phyloP scores from a whole-genome alignment of 805 yeast genomes.

The Cyberlindnera americana region DNA sequence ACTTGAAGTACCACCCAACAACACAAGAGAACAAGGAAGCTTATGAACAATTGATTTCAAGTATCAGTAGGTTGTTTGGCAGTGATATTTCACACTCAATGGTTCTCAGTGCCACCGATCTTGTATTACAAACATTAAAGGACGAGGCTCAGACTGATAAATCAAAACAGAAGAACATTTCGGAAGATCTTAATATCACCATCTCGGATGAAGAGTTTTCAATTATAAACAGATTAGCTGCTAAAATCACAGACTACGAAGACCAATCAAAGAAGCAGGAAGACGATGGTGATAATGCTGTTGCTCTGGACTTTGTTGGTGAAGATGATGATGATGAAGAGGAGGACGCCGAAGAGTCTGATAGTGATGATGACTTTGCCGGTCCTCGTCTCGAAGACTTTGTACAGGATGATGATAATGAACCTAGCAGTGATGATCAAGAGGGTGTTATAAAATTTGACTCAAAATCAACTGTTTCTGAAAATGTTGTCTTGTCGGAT shows the following conservation, averaged over 20 bases:
- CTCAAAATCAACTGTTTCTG: conserved; percentile 8
- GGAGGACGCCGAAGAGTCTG: conserved; percentile 27
- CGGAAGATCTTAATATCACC: conserved; percentile 39
- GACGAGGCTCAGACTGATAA: conserved; percentile 40
- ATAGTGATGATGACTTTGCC: conserved; percentile 32
- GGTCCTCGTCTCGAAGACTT: conserved; percentile 30
- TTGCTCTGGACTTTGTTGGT: conserved; percentile 29
- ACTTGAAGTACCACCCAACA: conserved; percentile 60
- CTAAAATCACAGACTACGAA: conserved; percentile 48
- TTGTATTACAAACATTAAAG: conserved; percentile 52
- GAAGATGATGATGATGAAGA: conserved; percentile 29
- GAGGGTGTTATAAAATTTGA: conserved; percentile 23
- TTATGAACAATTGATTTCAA: conserved; percentile 55
- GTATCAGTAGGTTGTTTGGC: conserved; percentile 55
- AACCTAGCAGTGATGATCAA: conserved; percentile 11
- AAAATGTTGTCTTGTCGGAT: conserved; percentile 32
- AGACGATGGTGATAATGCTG: conserved; percentile 40
- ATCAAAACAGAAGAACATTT: conserved; percentile 45
- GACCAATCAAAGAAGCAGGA: conserved; percentile 28
- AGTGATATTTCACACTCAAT: conserved; percentile 75
- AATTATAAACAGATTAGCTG: conserved; percentile 34
- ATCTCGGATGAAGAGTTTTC: conserved; percentile 30
- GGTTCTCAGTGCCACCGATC: conserved; percentile 68
- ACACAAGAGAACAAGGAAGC: conserved; percentile 45
- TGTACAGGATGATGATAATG: conserved; percentile 23